These are phyloP conservation scores for Penicillium frequentans DNA, from an alignment of 2,329 filamentous ascomycete species.

Conservation along the genomic window DNA sequence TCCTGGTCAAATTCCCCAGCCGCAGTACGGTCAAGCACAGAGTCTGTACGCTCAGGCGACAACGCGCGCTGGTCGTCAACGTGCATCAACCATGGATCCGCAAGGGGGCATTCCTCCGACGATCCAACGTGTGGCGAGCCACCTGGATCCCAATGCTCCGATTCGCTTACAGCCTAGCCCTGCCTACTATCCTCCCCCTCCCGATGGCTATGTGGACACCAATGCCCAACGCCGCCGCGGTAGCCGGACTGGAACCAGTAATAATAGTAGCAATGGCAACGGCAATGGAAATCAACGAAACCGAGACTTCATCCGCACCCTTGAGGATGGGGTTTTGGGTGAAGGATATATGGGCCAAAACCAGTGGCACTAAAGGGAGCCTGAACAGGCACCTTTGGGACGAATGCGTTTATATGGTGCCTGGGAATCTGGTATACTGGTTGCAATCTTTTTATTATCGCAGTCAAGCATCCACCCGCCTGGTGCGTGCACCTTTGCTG, in stretches of 20 bases:
- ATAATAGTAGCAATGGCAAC: slow-evolving; percentile 32
- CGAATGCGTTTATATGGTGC: not conserved
- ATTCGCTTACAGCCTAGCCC: slow-evolving; percentile 94
- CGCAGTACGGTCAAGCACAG: slow-evolving; percentile 69
- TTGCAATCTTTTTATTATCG: slow-evolving; percentile 1
- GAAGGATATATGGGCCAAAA: slow-evolving; percentile 80
- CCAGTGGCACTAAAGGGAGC: slow-evolving; percentile 65
- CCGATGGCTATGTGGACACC: slow-evolving; percentile 73
- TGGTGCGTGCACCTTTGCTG: not conserved
- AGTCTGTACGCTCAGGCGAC: slow-evolving; percentile 73
- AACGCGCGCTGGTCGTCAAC: slow-evolving; percentile 75
- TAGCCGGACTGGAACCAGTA: slow-evolving; percentile 58
- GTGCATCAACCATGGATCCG: slow-evolving; percentile 95
- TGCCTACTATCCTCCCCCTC: slow-evolving; percentile 92
- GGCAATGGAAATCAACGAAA: slow-evolving; percentile 53
- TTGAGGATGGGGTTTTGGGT: slow-evolving; percentile 92
- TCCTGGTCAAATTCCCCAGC: slow-evolving; percentile 63
- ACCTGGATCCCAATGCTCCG: slow-evolving; percentile 90
- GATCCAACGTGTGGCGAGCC: slow-evolving; percentile 91
- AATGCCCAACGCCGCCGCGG: slow-evolving; percentile 71
- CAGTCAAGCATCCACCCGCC: slow-evolving; percentile 8
- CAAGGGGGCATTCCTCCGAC: slow-evolving; percentile 89
- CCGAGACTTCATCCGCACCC: slow-evolving; percentile 87
- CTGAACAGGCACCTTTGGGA: not conserved
- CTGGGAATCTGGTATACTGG: slow-evolving; percentile 1